A percentile compares a stretch with the other conserved stretches of the same genome.
phyloP scores from a whole-genome alignment of 2,329 filamentous ascomycete species.

The Teratosphaeria viscida region DNA sequence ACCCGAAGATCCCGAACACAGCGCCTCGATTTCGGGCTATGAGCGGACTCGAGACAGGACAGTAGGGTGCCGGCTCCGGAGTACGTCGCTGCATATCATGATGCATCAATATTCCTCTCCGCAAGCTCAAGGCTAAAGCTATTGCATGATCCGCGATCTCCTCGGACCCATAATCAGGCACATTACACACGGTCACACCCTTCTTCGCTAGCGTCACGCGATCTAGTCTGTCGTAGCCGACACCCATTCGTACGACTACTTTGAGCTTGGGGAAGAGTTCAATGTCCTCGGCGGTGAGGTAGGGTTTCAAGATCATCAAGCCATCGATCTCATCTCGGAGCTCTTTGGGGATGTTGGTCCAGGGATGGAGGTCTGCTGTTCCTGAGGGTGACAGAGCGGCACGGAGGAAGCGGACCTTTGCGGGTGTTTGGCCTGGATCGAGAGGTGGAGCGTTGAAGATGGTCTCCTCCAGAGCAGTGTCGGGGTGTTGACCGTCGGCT shows the following conservation, averaged over 20 bases:
- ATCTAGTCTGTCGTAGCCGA: constrained; percentile 24
- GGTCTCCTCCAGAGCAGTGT: constrained; percentile 16
- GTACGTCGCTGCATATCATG: constrained; percentile 20
- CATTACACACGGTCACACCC: constrained; percentile 21
- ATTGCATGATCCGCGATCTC: constrained; percentile 25
- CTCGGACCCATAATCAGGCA: constrained; percentile 23
- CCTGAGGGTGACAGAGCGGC: constrained; percentile 15
- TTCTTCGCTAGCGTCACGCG: constrained; percentile 16
- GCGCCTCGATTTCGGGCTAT: constrained; percentile 16
- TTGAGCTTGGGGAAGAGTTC: constrained; percentile 22
- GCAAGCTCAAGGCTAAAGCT: constrained; percentile 18
- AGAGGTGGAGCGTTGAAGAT: constrained; percentile 17
- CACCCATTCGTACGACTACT: constrained; percentile 25
- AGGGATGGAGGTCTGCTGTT: constrained; percentile 14
- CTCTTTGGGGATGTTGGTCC: constrained; percentile 20
- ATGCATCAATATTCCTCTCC: constrained; percentile 21
- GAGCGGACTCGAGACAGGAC: constrained; percentile 18
- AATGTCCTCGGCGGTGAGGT: constrained; percentile 17
- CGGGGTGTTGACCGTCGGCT: constrained; percentile 20
- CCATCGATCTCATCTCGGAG: constrained; percentile 18
- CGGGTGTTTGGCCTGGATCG: constrained; percentile 9
- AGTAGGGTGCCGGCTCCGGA: constrained; percentile 22
- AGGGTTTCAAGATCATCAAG: constrained; percentile 21
- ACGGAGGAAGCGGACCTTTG: constrained; percentile 18
- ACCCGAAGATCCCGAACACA: constrained; percentile 21